Base-by-base conservation (phyloP, 2,329 filamentous ascomycete genomes). In the Dryadomyces quercus-mongolicae region DNA sequence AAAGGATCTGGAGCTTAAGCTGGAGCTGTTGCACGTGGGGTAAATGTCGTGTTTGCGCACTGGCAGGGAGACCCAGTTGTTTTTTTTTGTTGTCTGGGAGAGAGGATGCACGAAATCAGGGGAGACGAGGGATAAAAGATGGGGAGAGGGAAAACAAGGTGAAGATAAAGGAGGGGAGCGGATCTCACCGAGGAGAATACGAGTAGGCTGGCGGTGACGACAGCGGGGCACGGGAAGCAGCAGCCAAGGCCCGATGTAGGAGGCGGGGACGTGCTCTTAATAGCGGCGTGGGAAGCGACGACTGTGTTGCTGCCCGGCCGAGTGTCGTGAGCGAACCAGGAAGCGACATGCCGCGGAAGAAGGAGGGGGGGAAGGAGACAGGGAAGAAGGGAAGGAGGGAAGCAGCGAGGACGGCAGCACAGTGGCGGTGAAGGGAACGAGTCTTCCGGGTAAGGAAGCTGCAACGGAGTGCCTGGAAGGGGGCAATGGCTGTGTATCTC, bases 201-300 rank as follows among this genome's bases (percentile, higher is more conserved):
- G 25, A 31, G 25, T 48, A 52, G 13, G 51, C 25, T 49, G 54
- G 21, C 43, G 51, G 55, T 56, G 57, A 59, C 57, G 55, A 54
- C 57, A 57, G 57, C 57, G 57, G 57, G 54, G 57, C 51, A 52
- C 18, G n/a, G 31, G 16, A 20, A 44, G 25, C 50, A 48, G 38
- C 47, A 44, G 52, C 45, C 21, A 44, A 48, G 51, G 57, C 54
- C 53, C 48, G 53, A 42, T 18, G 21, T n/a, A 22, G 34, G 52
- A 54, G 56, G 51, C 46, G 47, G 54, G 47, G 47, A 38, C 52
- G 42, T 21, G 44, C 22, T 59, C 51, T 55, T 47, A 57, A 45
- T 57, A 58, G 53, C 46, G 45, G 49, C 5, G 51, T 49, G 25
- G 48, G 52, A 20, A 54, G 36, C 45, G 46, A 34, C 34, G 53